A percentile compares a stretch with the other conserved stretches of the same genome.
phyloP scores from a whole-genome alignment of 2,329 filamentous ascomycete genomes.

The Fusarium sarcochroum region DNA sequence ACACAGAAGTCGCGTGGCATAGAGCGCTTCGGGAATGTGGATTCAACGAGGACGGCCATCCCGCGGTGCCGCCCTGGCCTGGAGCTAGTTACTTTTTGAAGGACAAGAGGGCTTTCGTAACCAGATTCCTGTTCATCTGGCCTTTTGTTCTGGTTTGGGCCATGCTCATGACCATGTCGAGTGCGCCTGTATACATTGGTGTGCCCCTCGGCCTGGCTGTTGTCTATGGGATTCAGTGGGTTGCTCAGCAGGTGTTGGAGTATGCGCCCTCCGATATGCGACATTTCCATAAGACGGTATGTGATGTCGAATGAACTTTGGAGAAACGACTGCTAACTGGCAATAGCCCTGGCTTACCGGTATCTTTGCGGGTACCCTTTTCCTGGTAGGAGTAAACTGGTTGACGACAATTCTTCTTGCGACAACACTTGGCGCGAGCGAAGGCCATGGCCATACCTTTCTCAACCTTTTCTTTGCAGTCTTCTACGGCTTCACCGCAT shows the following conservation, averaged over 20 bases:
- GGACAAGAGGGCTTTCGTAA: conserved; percentile 83
- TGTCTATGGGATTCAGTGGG: conserved; percentile 80
- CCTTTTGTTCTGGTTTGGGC: conserved; percentile 83
- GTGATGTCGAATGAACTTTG: conserved; percentile 48
- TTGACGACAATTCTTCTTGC: conserved; percentile 70
- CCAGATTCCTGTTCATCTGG: conserved; percentile 90
- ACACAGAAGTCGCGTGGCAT: conserved; percentile 85
- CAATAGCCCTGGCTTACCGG: conserved; percentile 88
- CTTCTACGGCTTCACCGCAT: conserved; percentile 76
- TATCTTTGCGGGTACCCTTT: conserved; percentile 90
- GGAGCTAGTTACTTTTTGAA: conserved; percentile 79
- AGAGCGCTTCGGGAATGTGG: conserved; percentile 86
- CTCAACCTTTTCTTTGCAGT: conserved; percentile 82
- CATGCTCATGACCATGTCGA: conserved; percentile 79
- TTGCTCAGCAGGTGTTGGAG: conserved; percentile 81
- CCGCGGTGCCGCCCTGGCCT: conserved; percentile 78
- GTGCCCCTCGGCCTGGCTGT: conserved; percentile 78
- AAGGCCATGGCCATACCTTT: conserved; percentile 69
- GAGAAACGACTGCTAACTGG: conserved; percentile 16
- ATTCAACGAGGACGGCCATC: conserved; percentile 83
- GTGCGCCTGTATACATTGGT: conserved; percentile 80
- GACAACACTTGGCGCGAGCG: conserved; percentile 37
- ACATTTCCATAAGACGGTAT: conserved; percentile 87
- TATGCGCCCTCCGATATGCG: conserved; percentile 92
- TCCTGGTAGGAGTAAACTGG: conserved; percentile 85